Evolutionary conservation across 768 basidiomycete genomes (phyloP), one percentile per base, ranked within the genome.

Genomic region (Zangia roseola): DNA sequence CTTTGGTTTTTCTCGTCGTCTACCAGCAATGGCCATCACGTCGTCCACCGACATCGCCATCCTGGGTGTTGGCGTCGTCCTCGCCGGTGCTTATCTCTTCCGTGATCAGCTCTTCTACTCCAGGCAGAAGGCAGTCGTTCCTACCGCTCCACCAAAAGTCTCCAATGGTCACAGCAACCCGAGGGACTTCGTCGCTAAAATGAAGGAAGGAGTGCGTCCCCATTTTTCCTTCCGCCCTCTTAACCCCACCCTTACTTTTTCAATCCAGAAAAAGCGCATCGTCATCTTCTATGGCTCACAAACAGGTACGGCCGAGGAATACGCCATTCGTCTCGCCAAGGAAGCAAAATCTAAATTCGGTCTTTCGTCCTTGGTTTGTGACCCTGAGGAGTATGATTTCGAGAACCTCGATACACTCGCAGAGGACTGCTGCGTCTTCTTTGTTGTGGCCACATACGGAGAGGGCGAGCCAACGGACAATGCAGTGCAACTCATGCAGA

Each of bases 381-480:
- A 99, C 64, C 94, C 94, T 4, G 97, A 99, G 69, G 95, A 99
- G 70, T 97, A 97, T 68, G 97, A 98, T 65, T 97, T 98, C 64
- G 92, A 94, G 67, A 94, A 89, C 68, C 83, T 98, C 54, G 95
- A 98, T 70, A 77, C 86, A 64, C 68, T 97, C 24, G 91, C 97
- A 0, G 87, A 88, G 57, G 87, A 94, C 67, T 85, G 79, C 55
- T 88, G 86, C 17, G 91, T 85, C 47, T 84, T 99, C 70, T 98
- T 99, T 65, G 92, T 94, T 60, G 81, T 98, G 83, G 95, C 95
- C 10, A 98, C 95, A 12, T 99, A 99, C 61, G 95, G 95, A 55
- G 95, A 99, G 74, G 95, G 95, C 49, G 95, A 99, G 69, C 95
- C 95, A 26, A 98, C 95, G 10, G 95, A 99, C 68, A 99, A 98